Conservation (phyloP, 345 rosid genomes). For the Salix arbutifolia region DNA sequence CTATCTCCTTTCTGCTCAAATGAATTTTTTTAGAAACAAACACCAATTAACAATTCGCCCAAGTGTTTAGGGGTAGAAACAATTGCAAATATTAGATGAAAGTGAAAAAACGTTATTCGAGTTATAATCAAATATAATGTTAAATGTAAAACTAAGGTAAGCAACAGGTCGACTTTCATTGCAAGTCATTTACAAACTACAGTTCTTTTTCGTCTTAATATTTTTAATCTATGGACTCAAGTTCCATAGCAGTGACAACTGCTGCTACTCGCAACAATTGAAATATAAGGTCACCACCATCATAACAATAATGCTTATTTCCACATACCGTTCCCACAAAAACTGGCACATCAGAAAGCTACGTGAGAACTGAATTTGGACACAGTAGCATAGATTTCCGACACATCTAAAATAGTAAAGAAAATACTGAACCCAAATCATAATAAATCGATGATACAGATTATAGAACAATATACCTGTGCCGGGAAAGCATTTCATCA, state of each 20-base stretch:
- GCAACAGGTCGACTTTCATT: no score
- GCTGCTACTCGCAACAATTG: no score
- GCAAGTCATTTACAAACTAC: no score
- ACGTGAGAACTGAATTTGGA: neutral
- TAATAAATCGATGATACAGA: neutral
- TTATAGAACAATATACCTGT: constrained; percentile 31
- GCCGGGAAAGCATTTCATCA: constrained; percentile 68
- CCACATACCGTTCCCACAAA: neutral
- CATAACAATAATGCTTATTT: neutral
- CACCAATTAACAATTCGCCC: neutral
- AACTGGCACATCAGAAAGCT: neutral
- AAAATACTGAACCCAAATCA: neutral
- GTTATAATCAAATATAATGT: no score
- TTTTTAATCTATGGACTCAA: no score
- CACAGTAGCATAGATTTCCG: neutral
- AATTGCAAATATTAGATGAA: no score
- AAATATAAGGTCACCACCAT: neutral
- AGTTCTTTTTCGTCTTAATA: no score
- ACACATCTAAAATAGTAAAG: neutral
- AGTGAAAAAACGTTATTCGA: no score
- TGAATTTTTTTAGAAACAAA: neutral
- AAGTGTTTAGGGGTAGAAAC: neutral
- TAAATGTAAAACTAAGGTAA: no score
- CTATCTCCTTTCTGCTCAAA: constrained; percentile 64
- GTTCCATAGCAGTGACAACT: no score